A percentile compares a stretch with the other conserved stretches of the same genome.
Conservation (phyloP, 2,329 filamentous ascomycete genomes). For the Teratosphaeriaceae sp. region DNA sequence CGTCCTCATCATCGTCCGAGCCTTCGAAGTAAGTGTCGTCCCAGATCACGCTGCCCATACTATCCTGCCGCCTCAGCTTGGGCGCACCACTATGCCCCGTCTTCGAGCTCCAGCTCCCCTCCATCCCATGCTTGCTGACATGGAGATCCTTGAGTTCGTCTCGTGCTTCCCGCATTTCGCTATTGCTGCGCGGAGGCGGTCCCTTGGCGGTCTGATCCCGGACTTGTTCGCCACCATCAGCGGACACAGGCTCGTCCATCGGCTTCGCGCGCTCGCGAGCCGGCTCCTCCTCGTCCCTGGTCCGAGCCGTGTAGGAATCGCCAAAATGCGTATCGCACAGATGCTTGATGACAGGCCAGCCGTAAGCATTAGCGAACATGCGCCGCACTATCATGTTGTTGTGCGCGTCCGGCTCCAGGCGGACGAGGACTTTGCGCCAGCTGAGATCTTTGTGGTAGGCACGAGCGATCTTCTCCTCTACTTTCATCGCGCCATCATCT, state of each 20-base stretch:
- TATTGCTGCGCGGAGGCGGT: constrained; percentile 38
- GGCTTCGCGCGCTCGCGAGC: constrained; percentile 62
- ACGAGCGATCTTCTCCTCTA: constrained; percentile 95
- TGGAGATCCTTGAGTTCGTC: constrained; percentile 34
- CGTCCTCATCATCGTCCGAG: constrained; percentile 39
- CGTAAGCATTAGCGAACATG: constrained; percentile 95
- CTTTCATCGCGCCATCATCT: constrained; percentile 67
- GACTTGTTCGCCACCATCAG: constrained; percentile 32
- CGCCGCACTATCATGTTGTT: constrained; percentile 97
- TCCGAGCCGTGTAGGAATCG: constrained; percentile 60
- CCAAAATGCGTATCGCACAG: constrained; percentile 91
- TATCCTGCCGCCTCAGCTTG: constrained; percentile 29
- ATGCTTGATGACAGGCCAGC: constrained; percentile 95
- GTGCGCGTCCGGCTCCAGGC: constrained; percentile 92
- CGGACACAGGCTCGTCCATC: constrained; percentile 39
- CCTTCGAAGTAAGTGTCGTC: constrained; percentile 43
- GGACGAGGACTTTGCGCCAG: constrained; percentile 95
- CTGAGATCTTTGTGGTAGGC: constrained; percentile 88
- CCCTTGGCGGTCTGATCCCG: constrained; percentile 34
- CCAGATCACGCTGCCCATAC: constrained; percentile 34
- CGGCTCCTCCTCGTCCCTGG: constrained; percentile 60
- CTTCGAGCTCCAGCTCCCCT: constrained; percentile 19
- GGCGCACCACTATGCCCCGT: constrained; percentile 8
- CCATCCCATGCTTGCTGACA: constrained; percentile 25
- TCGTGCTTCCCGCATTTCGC: constrained; percentile 43